Evolutionary conservation across 2,329 filamentous ascomycete species (phyloP).

Genomic region (Podosphaera aphanis): DNA sequence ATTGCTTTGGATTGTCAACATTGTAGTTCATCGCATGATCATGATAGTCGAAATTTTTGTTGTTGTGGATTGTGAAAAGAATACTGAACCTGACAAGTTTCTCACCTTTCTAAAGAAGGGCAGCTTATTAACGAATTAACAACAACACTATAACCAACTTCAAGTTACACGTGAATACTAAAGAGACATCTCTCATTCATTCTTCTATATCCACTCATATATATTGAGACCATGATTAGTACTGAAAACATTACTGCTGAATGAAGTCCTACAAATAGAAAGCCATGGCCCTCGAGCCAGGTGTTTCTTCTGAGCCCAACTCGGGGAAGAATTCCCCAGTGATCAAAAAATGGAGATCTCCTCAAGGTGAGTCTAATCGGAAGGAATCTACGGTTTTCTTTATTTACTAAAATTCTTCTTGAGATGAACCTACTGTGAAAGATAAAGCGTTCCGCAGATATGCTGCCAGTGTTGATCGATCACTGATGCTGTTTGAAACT

Average conservation of each 20-base stretch:
- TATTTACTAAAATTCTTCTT: not conserved
- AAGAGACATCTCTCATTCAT: not conserved
- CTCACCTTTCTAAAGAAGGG: not conserved
- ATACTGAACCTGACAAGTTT: not conserved
- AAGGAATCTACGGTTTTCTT: slow-evolving; percentile 10
- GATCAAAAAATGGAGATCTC: slow-evolving; percentile 53
- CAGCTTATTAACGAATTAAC: too few relatives aligned
- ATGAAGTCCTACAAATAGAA: not conserved
- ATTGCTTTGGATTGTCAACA: slow-evolving; percentile 2
- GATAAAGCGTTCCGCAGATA: slow-evolving; percentile 67
- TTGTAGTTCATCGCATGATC: slow-evolving; percentile 7
- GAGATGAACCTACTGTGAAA: slow-evolving; percentile 32
- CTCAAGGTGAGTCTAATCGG: slow-evolving; percentile 61
- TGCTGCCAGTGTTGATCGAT: slow-evolving; percentile 67
- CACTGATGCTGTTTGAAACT: slow-evolving; percentile 74
- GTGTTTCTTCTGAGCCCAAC: slow-evolving; percentile 32
- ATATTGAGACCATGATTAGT: not conserved
- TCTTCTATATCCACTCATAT: not conserved
- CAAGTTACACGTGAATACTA: not conserved
- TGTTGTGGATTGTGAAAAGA: not conserved
- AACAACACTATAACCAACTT: too few relatives aligned
- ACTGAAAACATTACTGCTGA: not conserved
- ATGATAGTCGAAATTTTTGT: not conserved
- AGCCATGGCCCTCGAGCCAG: slow-evolving; percentile 39
- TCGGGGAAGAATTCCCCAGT: slow-evolving; percentile 61